Base-by-base conservation (phyloP, 257 asterid species). In the Rehmannia glutinosa region DNA sequence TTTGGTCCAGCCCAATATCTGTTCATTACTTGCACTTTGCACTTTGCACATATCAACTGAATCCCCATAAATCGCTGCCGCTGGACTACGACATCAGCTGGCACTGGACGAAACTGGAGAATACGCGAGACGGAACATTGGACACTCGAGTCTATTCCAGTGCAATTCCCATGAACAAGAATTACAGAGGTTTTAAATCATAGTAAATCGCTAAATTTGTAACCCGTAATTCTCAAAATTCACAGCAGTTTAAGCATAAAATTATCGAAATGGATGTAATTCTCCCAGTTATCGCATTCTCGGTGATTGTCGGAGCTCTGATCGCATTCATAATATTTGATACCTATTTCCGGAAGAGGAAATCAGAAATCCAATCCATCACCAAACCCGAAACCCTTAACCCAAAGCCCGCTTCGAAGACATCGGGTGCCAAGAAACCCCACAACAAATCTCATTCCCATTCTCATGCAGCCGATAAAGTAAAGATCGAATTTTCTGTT, bases 401-500 rank as follows among this genome's bases (percentile, higher is more conserved):
- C 49, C 78, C 62, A 30, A 81, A 74, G 60, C 78, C 79, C 28
- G 45, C 54, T 59, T 52, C 79, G 67, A 87, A 74, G 78, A 87
- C 70, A 20, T 52, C 76, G 61, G 78, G 69, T 20, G 59, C 68
- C 24, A 91, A 80, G 80, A 91, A 88, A 82, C 24, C 77, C 50
- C 92, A 82, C 36, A 77, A 80, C 55, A 94, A 88, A 79, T 60
- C 91, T 60, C 97, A 84, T 59, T 54, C 91, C 27, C 95, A 84
- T 67, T 74, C 86, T 10, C 87, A 84, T 68, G 77, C 91, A 63
- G 84, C 86, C 39, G 95, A 94, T 80, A 94, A 91, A 84, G 99
- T 90, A 80, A 54, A 4, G 49, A 68, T 60, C 69, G 67, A 62
- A 13, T 15, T 60, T 36, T 69, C 25, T 47, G 68, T 41, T 56